Conservation (phyloP, 306 rosid genomes). For the Glycine soja region DNA sequence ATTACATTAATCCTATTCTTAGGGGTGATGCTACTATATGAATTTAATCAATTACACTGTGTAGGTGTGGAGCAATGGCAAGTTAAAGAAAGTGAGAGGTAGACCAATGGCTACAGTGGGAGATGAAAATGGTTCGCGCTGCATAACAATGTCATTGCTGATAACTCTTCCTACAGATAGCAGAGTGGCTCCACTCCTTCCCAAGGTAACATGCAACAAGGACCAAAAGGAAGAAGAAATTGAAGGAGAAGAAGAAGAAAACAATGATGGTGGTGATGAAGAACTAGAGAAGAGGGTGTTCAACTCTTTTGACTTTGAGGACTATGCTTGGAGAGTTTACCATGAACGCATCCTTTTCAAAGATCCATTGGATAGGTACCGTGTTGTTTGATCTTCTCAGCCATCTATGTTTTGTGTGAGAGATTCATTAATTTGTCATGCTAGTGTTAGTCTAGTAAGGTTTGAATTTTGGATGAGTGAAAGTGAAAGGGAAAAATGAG, state of each 20-base stretch:
- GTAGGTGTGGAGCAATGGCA: constrained; percentile 95
- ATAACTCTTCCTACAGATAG: constrained; percentile 75
- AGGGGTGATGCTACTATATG: background rate
- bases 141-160: constrained; percentile 70
- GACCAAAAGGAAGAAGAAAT: too few relatives aligned
- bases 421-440: constrained; percentile 25
- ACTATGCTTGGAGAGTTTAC: constrained; percentile 84
- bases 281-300: constrained; percentile 45
- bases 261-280: background rate
- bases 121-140: constrained; percentile 46
- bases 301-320: constrained; percentile 74
- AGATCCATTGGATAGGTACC: constrained; percentile 77
- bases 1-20: background rate
- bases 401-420: constrained; percentile 15
- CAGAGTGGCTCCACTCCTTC: constrained; percentile 65
- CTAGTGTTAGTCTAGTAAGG: background rate
- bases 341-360: constrained; percentile 68
- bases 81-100: constrained; percentile 84
- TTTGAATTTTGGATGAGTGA: background rate
- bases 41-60: background rate
- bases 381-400: constrained; percentile 32
- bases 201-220: constrained; percentile 9
- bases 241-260: constrained; percentile 26
- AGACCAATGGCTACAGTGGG: constrained; percentile 59
- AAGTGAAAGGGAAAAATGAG: background rate